A percentile compares a stretch with the other conserved stretches of the same genome.
phyloP scores from a whole-genome alignment of 345 rosid species.

The Acer campestre region DNA sequence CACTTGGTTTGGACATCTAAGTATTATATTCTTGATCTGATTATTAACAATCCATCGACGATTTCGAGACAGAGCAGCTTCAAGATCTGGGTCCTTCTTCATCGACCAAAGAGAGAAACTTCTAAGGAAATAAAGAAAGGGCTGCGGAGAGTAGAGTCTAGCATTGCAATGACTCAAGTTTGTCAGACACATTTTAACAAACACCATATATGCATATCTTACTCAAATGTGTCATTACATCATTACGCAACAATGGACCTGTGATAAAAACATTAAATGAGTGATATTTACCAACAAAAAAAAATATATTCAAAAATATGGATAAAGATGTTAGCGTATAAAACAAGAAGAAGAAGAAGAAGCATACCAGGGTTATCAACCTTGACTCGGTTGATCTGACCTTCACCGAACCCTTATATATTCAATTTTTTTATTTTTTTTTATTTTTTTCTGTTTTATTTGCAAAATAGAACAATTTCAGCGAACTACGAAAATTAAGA shows the following conservation, averaged over 20 bases:
- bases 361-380: not conserved
- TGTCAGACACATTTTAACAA: not conserved
- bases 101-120: slow-evolving; percentile 86
- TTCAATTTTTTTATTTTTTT: no score
- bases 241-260: not conserved
- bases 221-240: not conserved
- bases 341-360: no score
- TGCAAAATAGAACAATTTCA: no score
- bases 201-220: slow-evolving; percentile 14
- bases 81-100: slow-evolving; percentile 89
- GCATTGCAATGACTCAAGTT: not conserved
- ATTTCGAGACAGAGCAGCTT: slow-evolving; percentile 77
- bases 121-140: slow-evolving; percentile 29
- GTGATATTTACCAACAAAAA: not conserved
- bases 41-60: slow-evolving; percentile 88
- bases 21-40: slow-evolving; percentile 81
- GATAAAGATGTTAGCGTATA: no score
- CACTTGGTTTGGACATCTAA: slow-evolving; percentile 67
- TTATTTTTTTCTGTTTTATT: no score
- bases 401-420: no score
- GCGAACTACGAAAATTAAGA: no score
- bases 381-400: no score
- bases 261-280: not conserved
- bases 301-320: not conserved
- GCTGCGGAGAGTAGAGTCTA: slow-evolving; percentile 22